Base-by-base conservation (phyloP, 2,329 filamentous ascomycete genomes). In the Salinomyces thailandicus region DNA sequence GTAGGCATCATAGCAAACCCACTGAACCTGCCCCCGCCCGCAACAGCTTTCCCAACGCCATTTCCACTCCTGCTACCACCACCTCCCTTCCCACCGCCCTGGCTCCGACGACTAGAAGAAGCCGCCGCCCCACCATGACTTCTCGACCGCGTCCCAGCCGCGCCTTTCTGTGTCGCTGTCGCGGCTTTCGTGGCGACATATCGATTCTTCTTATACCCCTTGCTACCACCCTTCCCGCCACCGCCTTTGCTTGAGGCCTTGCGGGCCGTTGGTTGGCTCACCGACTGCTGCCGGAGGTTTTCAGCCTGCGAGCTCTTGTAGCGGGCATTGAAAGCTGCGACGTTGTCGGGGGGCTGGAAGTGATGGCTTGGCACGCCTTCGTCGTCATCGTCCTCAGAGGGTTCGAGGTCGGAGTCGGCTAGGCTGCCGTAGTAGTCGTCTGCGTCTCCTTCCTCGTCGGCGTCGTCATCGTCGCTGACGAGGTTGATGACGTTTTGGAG, bases 401-500 rank as follows among this genome's bases (percentile, higher is more conserved):
- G n/a, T 20, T 65, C 61, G 29, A 60, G 53, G 38, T 61, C 63
- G 32, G 58, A 62, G 35, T 64, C 54, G 36, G 60, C 61, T 42
- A 66, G 59, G 34, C 63, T 63, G 42, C 64, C 68, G 37, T 62
- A 60, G 34, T 67, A 64, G 28, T 67, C 64, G 7, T 52, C 61
- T 37, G 57, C 50, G 0, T 59, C 54, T 13, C 54, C 57, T 19
- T 57, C 57, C n/a, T n/a, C n/a, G 16, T 61, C 61, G 38, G 61
- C 60, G 40, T 53, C 57, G 18, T 57, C 57, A 18, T 62, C 61
- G 36, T 62, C 61, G 40, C 60, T 63, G 41, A 61, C 61, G 15
- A 71, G 59, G 33, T 69, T 60, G 33, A 71, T 64, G 15, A 71
- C 62, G 33, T 63, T 64, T 31, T 57, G 48, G 26, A 69, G 68